Conservation (phyloP, 352 stramenopile species). For the Thalassiosira ordinaria region DNA sequence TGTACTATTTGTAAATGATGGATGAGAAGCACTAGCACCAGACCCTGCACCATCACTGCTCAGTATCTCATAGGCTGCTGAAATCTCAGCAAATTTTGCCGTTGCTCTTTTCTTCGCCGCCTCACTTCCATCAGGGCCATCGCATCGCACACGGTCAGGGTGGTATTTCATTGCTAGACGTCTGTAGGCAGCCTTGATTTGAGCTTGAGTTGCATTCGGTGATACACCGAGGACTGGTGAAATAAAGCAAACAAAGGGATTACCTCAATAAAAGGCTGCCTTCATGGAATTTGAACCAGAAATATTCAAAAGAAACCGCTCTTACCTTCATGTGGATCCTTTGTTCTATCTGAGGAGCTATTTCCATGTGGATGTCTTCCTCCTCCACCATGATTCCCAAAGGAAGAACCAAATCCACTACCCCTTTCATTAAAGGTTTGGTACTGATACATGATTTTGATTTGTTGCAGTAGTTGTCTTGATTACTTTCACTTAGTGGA, state of each 20-base stretch:
- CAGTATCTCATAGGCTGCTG: slow-evolving; percentile 78
- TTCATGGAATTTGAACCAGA: neutral
- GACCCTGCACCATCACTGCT: slow-evolving; percentile 14
- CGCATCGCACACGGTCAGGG: slow-evolving; percentile 65
- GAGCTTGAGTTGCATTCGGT: slow-evolving; percentile 47
- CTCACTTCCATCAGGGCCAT: slow-evolving; percentile 26
- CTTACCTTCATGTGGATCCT: slow-evolving; percentile 44
- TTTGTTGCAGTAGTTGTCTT: neutral
- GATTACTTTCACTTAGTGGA: neutral
- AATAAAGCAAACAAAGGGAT: too few relatives aligned
- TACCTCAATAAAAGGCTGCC: too few relatives aligned
- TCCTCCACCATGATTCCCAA: too few relatives aligned
- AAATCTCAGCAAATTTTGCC: slow-evolving; percentile 72
- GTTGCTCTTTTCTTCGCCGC: slow-evolving; percentile 55
- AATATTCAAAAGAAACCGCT: too few relatives aligned
- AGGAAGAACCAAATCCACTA: too few relatives aligned
- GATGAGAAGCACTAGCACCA: slow-evolving; percentile 33
- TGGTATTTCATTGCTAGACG: slow-evolving; percentile 75
- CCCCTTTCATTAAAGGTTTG: slow-evolving; percentile 7
- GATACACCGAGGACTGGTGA: slow-evolving; percentile 61
- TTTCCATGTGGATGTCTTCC: neutral
- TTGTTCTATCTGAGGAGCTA: neutral
- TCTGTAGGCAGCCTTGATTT: slow-evolving; percentile 83
- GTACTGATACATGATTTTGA: slow-evolving; percentile 1
- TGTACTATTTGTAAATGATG: slow-evolving; percentile 30